Evolutionary conservation across 2,329 filamentous ascomycete species (phyloP).

Genomic region (Sclerotinia sclerotiorum): DNA sequence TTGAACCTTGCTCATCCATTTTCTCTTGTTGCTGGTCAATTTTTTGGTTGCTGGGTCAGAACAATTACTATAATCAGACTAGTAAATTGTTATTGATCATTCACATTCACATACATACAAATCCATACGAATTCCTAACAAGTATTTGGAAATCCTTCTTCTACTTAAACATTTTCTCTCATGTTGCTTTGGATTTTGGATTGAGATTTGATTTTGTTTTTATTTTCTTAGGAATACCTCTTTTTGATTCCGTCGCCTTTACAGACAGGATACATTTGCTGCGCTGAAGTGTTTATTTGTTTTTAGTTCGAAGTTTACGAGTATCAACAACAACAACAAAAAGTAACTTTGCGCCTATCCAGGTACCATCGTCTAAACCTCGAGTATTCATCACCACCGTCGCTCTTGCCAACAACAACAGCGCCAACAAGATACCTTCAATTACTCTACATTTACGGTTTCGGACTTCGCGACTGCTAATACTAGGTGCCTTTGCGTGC

Average conservation of each 20-base stretch:
- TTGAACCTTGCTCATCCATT: background rate
- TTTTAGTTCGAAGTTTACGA: background rate
- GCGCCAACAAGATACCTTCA: background rate
- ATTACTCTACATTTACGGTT: background rate
- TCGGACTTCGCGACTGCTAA: conserved; percentile 18
- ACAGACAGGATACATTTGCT: background rate
- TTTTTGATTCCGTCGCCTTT: background rate
- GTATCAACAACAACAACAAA: conserved; percentile 13
- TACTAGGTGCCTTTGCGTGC: conserved; percentile 12
- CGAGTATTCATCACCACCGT: background rate
- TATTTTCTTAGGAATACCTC: conserved; percentile 2
- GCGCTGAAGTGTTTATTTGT: background rate
- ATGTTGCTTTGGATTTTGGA: background rate
- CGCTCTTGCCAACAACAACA: background rate
- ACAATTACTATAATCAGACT: conserved; percentile 23
- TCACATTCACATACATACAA: conserved; percentile 18
- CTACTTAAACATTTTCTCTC: conserved; percentile 2
- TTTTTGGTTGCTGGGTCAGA: conserved; percentile 20
- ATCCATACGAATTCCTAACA: conserved; percentile 11
- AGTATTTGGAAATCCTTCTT: background rate
- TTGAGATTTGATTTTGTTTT: background rate
- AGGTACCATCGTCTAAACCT: background rate
- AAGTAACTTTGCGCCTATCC: conserved; percentile 6
- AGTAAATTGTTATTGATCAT: conserved; percentile 20
- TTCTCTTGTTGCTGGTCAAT: conserved; percentile 6